Evolutionary conservation across 805 yeast species (phyloP).

Genomic region (Maudiozyma turicensis): DNA sequence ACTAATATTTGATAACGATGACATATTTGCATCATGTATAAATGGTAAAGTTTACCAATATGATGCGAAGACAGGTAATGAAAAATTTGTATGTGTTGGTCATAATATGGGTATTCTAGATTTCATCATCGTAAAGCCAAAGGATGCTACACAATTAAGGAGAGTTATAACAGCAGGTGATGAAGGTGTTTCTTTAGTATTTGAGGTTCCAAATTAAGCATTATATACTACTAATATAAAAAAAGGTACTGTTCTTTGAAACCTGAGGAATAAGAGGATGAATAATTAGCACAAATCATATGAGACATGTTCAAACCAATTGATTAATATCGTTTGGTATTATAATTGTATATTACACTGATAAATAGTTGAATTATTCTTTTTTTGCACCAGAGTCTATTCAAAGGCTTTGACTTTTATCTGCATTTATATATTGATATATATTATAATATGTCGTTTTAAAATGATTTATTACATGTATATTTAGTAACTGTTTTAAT

Average conservation of each 20-base stretch:
- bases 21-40: slow-evolving; percentile 66
- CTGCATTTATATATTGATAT: too few species aligned
- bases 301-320: neutral
- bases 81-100: slow-evolving; percentile 72
- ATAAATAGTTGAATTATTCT: neutral
- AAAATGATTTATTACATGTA: neutral
- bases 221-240: neutral
- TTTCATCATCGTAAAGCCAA: slow-evolving; percentile 53
- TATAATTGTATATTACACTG: neutral
- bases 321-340: neutral
- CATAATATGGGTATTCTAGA: slow-evolving; percentile 92
- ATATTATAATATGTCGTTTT: too few species aligned
- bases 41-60: slow-evolving; percentile 79
- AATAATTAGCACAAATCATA: neutral
- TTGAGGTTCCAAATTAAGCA: slow-evolving; percentile 30
- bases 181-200: slow-evolving; percentile 85
- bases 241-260: neutral
- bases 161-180: slow-evolving; percentile 89
- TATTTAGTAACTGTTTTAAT: neutral
- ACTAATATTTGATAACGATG: slow-evolving; percentile 48
- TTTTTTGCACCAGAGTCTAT: too few species aligned
- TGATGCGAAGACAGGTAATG: slow-evolving; percentile 82
- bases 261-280: neutral
- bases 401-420: too few species aligned
- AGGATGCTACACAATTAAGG: slow-evolving; percentile 21